Evolutionary conservation across 2,329 filamentous ascomycete genomes (phyloP), one percentile per base, ranked within the genome.

Genomic region (Xylogone sp.): DNA sequence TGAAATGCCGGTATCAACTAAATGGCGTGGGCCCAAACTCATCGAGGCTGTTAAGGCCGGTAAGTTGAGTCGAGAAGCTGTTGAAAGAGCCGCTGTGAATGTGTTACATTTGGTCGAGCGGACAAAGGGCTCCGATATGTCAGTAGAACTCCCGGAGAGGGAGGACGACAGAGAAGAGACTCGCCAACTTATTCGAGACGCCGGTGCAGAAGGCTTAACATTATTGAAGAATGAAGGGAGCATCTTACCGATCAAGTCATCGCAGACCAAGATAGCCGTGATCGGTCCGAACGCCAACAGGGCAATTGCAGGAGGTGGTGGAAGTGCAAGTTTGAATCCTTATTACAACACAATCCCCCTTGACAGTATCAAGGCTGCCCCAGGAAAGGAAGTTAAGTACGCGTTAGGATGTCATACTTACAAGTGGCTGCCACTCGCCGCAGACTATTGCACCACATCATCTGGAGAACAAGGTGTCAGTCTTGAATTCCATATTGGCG

Each of bases 211-310:
- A 63, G 83, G 84, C 0, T 64, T 87, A 29, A 84, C 82, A 0
- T 69, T 87, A 4, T 68, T 87, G 51, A 87, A 87, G 64, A 87
- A 87, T 50, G 76, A 84, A 49, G 72, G 75, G 1, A 67, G 64
- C 2, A 67, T 84, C n/a, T 70, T 87, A 7, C 84, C 84, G 0
- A 77, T 87, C 53, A 73, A 76, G 54, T 66, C 73, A 6, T 72
- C 72, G 21, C 77, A 76, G 16, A 75, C 75, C 51, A 85, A 77
- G 62, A 76, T 87, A 51, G 84, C 83, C 3, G 75, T 87, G 53
- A 86, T 87, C 48, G 84, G 84, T 0, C 83, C 83, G 1, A 87
- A 87, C 55, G 83, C 82, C 19, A 84, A 86, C 63, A 72, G 82
- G 50, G 79, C 83, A 0, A 85, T 87, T 56, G 83, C 81, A n/a